Evolutionary conservation across 805 yeast genomes (phyloP), one percentile per base, ranked within the genome.

Genomic region (Saccharomycopsis vini): DNA sequence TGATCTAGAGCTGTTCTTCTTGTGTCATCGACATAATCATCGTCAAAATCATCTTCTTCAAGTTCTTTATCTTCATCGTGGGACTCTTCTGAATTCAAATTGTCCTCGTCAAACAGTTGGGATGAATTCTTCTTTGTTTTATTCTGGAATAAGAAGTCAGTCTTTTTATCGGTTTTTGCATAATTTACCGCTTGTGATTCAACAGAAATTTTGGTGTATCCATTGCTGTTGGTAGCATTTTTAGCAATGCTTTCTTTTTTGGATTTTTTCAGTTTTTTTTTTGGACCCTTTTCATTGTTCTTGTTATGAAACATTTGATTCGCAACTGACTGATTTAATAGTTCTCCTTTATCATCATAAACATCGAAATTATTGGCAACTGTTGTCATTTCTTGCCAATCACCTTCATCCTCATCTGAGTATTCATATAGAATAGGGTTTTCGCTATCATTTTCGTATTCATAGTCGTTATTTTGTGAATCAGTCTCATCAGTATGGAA

Each of bases 311-410:
- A 9, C 29, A 32, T 20, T 44, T 40, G 36, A 49, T 47, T 45
- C 41, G 29, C 45, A 42, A 45, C 32, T 6, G 46, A 22, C 16
- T 28, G 32, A 42, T 46, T 46, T 7, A 79, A 72, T 20, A 79
- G 62, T 45, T 78, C 77, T 3, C 92, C 97, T 54, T 74, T 75
- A 21, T 86, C 84, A 56, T 90, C 85, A 58, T 86, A 90, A 34
- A 86, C 72, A 49, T 86, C 86, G 45, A 75, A 70, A 39, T 31
- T 29, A 29, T 80, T 76, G 3, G 95, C 78, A 23, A 86, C 79
- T 0, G 90, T 79, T 35, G 83, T 81, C 86, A 92, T 88, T 15
- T 83, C 77, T 56, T 82, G 79, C 98, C 98, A 92, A 23, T 71
- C 80, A 12, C 68, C 73, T 29, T 70, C 74, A 29, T 59, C 29